These are phyloP conservation scores for Physcomitrium patens DNA, from an alignment of 225 moss, liverwort and hornwort genomes.

Conservation along the genomic window DNA sequence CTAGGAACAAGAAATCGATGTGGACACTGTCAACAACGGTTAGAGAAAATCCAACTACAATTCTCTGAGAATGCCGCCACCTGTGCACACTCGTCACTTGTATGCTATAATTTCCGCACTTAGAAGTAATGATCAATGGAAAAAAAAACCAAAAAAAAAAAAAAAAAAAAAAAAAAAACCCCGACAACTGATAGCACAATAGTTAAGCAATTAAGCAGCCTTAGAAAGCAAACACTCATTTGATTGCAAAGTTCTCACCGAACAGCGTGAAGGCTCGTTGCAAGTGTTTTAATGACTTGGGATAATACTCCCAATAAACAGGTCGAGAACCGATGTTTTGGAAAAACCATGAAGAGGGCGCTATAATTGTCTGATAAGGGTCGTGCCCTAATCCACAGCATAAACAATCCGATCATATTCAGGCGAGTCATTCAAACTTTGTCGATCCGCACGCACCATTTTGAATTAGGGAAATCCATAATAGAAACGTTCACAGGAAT, in stretches of 20 bases:
- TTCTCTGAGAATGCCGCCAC: no score
- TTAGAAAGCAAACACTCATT: conserved; percentile 19
- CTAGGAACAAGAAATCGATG: no score
- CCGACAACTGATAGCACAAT: neutral
- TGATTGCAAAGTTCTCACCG: conserved; percentile 33
- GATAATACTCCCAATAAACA: conserved; percentile 23
- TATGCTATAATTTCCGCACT: no score
- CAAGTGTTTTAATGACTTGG: conserved; percentile 33
- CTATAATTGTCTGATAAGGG: conserved; percentile 23
- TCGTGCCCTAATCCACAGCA: conserved; percentile 34
- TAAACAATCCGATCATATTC: neutral
- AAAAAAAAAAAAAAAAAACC: no score
- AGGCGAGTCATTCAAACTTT: neutral
- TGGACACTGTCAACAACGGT: no score
- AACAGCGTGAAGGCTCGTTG: conserved; percentile 29
- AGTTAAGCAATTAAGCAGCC: neutral
- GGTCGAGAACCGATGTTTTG: conserved; percentile 3
- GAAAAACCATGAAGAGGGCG: conserved; percentile 20
- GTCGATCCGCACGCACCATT: conserved; percentile 6
- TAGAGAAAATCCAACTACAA: no score
- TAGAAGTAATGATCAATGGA: no score
- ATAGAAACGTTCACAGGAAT: neutral
- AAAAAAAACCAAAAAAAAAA: no score
- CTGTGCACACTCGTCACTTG: no score
- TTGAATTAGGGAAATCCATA: conserved; percentile 19